Conservation (phyloP, 2,329 filamentous ascomycete genomes). For the Podosphaera xanthii region DNA sequence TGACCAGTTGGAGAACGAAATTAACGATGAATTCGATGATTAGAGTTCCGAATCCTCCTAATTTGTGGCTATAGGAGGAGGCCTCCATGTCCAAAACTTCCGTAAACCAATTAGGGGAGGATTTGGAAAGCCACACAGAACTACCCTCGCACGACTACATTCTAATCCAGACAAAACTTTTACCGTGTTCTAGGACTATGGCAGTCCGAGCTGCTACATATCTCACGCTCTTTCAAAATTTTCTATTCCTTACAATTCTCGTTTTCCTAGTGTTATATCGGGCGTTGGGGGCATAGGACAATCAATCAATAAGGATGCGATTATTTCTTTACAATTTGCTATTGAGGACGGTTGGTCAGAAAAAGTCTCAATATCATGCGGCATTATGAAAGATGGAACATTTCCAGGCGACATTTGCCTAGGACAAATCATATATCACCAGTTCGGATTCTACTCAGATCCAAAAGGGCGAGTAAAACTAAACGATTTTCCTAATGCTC, state of each 20-base stretch:
- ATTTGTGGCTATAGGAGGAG: background rate
- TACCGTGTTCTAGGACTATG: background rate
- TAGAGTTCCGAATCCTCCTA: slow-evolving; percentile 1
- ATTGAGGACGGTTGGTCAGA: background rate
- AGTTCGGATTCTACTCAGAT: background rate
- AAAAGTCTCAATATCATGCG: background rate
- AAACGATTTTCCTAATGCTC: background rate
- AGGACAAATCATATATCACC: background rate
- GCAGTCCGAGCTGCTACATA: background rate
- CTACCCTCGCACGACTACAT: background rate
- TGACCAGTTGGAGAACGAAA: background rate
- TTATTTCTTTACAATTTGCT: background rate
- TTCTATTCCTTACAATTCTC: background rate
- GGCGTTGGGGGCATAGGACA: background rate
- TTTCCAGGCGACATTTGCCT: background rate
- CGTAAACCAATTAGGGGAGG: background rate
- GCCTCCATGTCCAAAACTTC: background rate
- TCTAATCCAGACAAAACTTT: background rate
- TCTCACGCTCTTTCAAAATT: background rate
- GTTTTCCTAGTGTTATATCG: background rate
- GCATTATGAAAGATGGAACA: background rate
- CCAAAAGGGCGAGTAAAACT: background rate
- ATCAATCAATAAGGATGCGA: background rate
- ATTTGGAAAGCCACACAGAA: background rate
- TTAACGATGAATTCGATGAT: background rate